A percentile compares a stretch with the other conserved stretches of the same genome.
These are phyloP conservation scores for Nigrospora osmanthi DNA, from an alignment of 2,329 filamentous ascomycete genomes.

Conservation along the genomic window DNA sequence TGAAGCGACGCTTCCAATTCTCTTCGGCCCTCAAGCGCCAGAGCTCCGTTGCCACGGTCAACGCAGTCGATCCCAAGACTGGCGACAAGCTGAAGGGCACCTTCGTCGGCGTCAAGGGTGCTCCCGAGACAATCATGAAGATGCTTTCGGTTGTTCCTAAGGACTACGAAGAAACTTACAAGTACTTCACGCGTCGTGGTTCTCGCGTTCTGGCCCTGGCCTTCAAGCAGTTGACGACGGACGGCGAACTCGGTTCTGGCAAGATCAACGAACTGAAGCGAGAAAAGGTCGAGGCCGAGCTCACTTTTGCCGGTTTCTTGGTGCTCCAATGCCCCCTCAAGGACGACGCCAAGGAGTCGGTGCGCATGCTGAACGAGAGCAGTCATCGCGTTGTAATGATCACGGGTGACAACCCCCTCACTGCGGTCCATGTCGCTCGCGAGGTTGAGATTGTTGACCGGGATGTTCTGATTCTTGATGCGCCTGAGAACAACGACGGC, in stretches of 20 bases:
- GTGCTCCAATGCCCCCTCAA: slow-evolving; percentile 94
- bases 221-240: slow-evolving; percentile 82
- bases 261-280: slow-evolving; percentile 92
- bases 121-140: slow-evolving; percentile 91
- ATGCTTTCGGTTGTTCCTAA: slow-evolving; percentile 79
- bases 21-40: slow-evolving; percentile 94
- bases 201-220: slow-evolving; percentile 89
- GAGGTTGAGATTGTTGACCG: slow-evolving; percentile 97
- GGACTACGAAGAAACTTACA: slow-evolving; percentile 96
- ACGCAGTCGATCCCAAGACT: slow-evolving; percentile 61
- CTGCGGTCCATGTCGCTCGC: slow-evolving; percentile 88
- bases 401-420: slow-evolving; percentile 94
- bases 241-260: slow-evolving; percentile 72
- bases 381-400: slow-evolving; percentile 99
- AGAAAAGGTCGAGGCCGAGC: slow-evolving; percentile 77
- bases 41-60: slow-evolving; percentile 83
- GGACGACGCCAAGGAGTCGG: slow-evolving; percentile 87
- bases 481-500: slow-evolving; percentile 79
- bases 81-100: slow-evolving; percentile 75
- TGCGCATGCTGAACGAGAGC: slow-evolving; percentile 97
- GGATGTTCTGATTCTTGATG: slow-evolving; percentile 88
- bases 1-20: slow-evolving; percentile 96
- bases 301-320: slow-evolving; percentile 90
- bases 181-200: slow-evolving; percentile 93
- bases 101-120: slow-evolving; percentile 93